phyloP scores from a whole-genome alignment of 2,329 filamentous ascomycete genomes.

The Fusarium sp. region DNA sequence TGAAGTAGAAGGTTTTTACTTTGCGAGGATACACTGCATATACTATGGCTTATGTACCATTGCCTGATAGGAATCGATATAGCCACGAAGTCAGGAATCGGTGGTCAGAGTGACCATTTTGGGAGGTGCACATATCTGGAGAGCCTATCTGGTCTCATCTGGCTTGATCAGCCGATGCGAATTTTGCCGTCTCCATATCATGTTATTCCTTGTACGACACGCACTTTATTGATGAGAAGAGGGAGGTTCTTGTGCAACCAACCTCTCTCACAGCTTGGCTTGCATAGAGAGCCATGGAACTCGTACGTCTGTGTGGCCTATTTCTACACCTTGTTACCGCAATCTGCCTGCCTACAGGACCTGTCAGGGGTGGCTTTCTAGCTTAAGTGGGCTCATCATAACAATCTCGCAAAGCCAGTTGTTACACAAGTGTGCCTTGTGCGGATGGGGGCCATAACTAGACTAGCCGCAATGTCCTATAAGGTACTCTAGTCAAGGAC shows the following conservation, averaged over 20 bases:
- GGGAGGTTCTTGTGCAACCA: slow-evolving; percentile 24
- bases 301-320: slow-evolving; percentile 2
- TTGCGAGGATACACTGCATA: slow-evolving; percentile 3
- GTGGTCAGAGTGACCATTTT: background rate
- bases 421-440: slow-evolving; percentile 29
- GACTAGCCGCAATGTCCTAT: too few species aligned
- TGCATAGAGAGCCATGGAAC: background rate
- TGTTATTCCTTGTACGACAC: slow-evolving; percentile 5
- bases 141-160: background rate
- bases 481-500: too few species aligned
- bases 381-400: slow-evolving; percentile 1
- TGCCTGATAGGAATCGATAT: slow-evolving; percentile 5
- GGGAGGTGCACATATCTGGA: background rate
- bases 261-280: slow-evolving; percentile 17
- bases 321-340: background rate
- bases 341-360: background rate
- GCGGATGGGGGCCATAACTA: background rate
- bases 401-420: slow-evolving; percentile 6
- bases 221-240: background rate
- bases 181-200: slow-evolving; percentile 10
- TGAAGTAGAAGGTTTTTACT: slow-evolving; percentile 10
- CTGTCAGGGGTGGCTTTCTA: background rate
- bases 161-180: slow-evolving; percentile 15
- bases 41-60: slow-evolving; percentile 4
- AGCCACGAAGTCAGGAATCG: slow-evolving; percentile 1